Conservation (phyloP, 495 filamentous ascomycete genomes). For the Evansstolkia leycettana region DNA sequence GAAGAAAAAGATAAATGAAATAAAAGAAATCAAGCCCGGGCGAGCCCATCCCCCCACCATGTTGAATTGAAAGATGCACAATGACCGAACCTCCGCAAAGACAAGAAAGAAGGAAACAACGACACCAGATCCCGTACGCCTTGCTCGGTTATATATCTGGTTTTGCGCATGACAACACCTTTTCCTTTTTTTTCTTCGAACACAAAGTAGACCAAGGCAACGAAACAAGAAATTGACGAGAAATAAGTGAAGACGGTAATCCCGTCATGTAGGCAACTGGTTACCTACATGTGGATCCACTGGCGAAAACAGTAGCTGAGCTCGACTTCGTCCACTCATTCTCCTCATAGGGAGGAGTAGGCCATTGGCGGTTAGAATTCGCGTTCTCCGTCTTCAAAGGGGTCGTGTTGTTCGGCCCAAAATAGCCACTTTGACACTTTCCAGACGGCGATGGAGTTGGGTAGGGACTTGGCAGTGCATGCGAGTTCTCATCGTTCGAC, state of each 20-base stretch:
- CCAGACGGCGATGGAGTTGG: constrained; percentile 86
- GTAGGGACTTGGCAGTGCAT: constrained; percentile 60
- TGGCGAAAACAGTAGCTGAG: constrained; percentile 62
- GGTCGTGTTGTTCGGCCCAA: constrained; percentile 43
- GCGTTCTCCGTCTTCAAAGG: constrained; percentile 45
- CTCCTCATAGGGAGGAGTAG: constrained; percentile 90
- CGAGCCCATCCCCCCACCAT: constrained; percentile 10
- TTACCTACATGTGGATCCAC: constrained; percentile 40
- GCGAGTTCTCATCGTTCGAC: constrained; percentile 31
- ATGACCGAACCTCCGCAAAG: constrained; percentile 12
- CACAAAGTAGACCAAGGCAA: constrained; percentile 9
- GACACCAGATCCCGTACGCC: constrained; percentile 26
- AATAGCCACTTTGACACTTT: constrained; percentile 58
- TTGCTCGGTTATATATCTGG: constrained; percentile 17
- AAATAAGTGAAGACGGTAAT: background rate
- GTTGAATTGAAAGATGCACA: constrained; percentile 11
- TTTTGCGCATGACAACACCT: constrained; percentile 15
- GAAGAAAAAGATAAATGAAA: constrained; percentile 14
- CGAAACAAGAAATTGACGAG: constrained; percentile 3
- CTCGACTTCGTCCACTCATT: constrained; percentile 79
- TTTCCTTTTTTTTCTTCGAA: constrained; percentile 6
- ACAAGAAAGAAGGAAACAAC: constrained; percentile 13
- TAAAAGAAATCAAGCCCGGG: constrained; percentile 7
- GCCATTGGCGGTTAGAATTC: constrained; percentile 60
- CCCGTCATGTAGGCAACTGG: constrained; percentile 4